Percentiles rank a stretch among this genome's conserved stretches.
Conservation (phyloP, 345 rosid species). For the Jatropha curcas region DNA sequence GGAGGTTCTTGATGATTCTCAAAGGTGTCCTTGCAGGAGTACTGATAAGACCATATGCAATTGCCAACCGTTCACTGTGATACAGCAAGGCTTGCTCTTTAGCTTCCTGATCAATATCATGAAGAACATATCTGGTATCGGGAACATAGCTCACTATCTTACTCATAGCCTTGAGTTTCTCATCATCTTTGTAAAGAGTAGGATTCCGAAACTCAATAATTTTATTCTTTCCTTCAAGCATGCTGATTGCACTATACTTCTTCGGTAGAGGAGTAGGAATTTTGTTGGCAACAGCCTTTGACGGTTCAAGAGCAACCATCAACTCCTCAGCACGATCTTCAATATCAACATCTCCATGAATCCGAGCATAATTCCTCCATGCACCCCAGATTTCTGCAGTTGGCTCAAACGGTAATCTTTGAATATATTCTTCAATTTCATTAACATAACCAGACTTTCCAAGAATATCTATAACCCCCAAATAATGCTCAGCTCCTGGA, state of each 20-base stretch:
- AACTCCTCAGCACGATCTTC: constrained; percentile 58
- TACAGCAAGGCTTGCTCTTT: constrained; percentile 70
- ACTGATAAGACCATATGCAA: constrained; percentile 71
- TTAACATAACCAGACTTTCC: constrained; percentile 62
- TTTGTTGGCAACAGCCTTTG: constrained; percentile 48
- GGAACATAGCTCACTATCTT: constrained; percentile 53
- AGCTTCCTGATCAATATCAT: constrained; percentile 76
- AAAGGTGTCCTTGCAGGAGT: constrained; percentile 62
- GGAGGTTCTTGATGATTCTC: constrained; percentile 70
- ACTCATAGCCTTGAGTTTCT: constrained; percentile 45
- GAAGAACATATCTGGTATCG: constrained; percentile 61
- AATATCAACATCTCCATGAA: constrained; percentile 67
- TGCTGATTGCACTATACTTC: constrained; percentile 48
- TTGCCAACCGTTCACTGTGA: constrained; percentile 73
- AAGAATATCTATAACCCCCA: constrained; percentile 62
- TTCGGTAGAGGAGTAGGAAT: constrained; percentile 54
- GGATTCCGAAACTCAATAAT: constrained; percentile 51
- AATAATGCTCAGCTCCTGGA: constrained; percentile 47
- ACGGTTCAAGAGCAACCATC: constrained; percentile 57
- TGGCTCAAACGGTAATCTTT: constrained; percentile 56
- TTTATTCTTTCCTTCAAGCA: constrained; percentile 66
- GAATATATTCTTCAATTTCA: constrained; percentile 55
- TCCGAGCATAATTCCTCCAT: constrained; percentile 46
- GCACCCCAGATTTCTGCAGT: constrained; percentile 64
- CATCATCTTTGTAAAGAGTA: constrained; percentile 63